Base-by-base conservation (phyloP, 176 grass and related monocot genomes). In the Rhynchospora breviuscula region DNA sequence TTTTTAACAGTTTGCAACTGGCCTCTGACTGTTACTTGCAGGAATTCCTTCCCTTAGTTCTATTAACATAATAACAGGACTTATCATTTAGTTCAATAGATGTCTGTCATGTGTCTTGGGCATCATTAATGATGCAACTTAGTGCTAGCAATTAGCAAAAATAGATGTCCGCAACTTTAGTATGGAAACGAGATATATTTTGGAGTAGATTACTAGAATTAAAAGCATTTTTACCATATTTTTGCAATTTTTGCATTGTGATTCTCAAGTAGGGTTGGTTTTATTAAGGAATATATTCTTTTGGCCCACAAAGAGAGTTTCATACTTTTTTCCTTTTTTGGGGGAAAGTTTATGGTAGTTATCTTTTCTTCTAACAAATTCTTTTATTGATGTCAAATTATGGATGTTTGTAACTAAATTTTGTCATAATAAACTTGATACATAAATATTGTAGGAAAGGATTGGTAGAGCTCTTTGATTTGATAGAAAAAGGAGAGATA, bases 381-480 rank as follows among this genome's bases (percentile, higher is more conserved):
- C 13, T 54, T 63, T 48, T 63, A 12, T 54, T 80, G 15, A 43
- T 49, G 35, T 82, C 26, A 43, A 67, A 67, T 63, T 25, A 63
- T 66, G 67, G 21, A 45, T 81, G 56, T 10, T 81, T 63, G 10
- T 13, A n/a, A 3, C 25, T 70, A 70, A 70, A 70, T 33, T 70
- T 8, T 65, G 21, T 22, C n/a, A 22, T 65, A 26, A 18, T 26
- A 8, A 65, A 65, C 6, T 65, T 22, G 62, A 33, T 79, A 9
- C 81, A 61, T 60, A 83, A 79, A 75, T 86, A 83, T 76, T 85
- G 49, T 84, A 99, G 96, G 83, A 92, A 86, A 93, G 91, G 91
- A 89, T 93, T 99, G 85, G 91, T 95, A 69, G 85, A 93, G 83
- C 89, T 99, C 46, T 95, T 99, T 89, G 88, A 91, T 91, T 89